A percentile compares a stretch with the other conserved stretches of the same genome.
phyloP scores from a whole-genome alignment of 176 grass and related monocot genomes.

The sorghum (Sorghum bicolor) region Sorghum_bicolor_NCBIv3 NC_012879.2:130001-130500 shows the following conservation, averaged over 20 bases:
- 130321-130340: constrained; percentile 23
- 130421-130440: background rate
- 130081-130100: background rate
- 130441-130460: background rate
- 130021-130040: too few relatives aligned
- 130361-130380: constrained; percentile 23
- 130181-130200: constrained; percentile 38
- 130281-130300: constrained; percentile 37
- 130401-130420: background rate
- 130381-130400: background rate
- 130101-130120: background rate
- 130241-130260: background rate
- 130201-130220: constrained; percentile 47
- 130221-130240: constrained; percentile 41
- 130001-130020: too few relatives aligned
- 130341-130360: background rate
- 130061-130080: too few relatives aligned
- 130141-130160: background rate
- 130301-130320: constrained; percentile 70
- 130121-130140: constrained; percentile 17
- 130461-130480: background rate
- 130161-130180: constrained; percentile 8
- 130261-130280: constrained; percentile 23
- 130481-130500: constrained; percentile 42
- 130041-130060: too few relatives aligned